These are phyloP conservation scores for Xylaria sp. DNA, from an alignment of 2,329 filamentous ascomycete genomes.

Conservation along the genomic window DNA sequence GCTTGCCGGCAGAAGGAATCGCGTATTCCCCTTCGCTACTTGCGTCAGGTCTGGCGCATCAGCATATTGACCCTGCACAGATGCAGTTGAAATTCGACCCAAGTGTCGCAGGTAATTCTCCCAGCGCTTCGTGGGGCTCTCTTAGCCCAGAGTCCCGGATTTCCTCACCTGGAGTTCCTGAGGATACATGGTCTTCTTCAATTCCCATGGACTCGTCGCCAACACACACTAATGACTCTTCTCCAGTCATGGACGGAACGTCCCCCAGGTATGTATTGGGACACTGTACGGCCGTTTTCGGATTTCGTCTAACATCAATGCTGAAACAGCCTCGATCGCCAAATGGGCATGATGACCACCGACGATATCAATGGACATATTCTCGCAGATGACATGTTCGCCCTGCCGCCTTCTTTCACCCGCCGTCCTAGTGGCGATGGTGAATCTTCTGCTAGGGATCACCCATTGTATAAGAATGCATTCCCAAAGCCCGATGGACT, in stretches of 20 bases:
- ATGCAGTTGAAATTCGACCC: constrained; percentile 65
- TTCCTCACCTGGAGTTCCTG: constrained; percentile 60
- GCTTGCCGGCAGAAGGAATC: constrained; percentile 56
- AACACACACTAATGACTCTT: constrained; percentile 59
- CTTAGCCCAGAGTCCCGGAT: constrained; percentile 64
- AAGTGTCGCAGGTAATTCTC: constrained; percentile 60
- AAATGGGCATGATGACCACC: constrained; percentile 52
- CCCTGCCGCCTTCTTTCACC: constrained; percentile 55
- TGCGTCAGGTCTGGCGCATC: constrained; percentile 56
- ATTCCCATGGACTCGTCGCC: constrained; percentile 55
- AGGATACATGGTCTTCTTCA: constrained; percentile 58
- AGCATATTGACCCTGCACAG: constrained; percentile 67
- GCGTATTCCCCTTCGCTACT: constrained; percentile 57
- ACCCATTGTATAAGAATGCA: constrained; percentile 76
- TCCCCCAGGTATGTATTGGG: constrained; percentile 63
- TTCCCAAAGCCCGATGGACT: constrained; percentile 76
- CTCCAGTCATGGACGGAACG: constrained; percentile 60
- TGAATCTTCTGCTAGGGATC: constrained; percentile 68
- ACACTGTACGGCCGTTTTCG: constrained; percentile 34
- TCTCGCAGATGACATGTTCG: constrained; percentile 53
- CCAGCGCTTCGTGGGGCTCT: constrained; percentile 61
- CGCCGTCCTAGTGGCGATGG: constrained; percentile 63
- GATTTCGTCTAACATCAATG: constrained; percentile 48
- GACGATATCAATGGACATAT: constrained; percentile 53
- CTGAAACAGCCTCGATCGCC: constrained; percentile 52